Percentiles rank a stretch among this genome's conserved stretches.
phyloP scores from a whole-genome alignment of 352 stramenopile genomes.

The Phytopythium aichiense region DNA sequence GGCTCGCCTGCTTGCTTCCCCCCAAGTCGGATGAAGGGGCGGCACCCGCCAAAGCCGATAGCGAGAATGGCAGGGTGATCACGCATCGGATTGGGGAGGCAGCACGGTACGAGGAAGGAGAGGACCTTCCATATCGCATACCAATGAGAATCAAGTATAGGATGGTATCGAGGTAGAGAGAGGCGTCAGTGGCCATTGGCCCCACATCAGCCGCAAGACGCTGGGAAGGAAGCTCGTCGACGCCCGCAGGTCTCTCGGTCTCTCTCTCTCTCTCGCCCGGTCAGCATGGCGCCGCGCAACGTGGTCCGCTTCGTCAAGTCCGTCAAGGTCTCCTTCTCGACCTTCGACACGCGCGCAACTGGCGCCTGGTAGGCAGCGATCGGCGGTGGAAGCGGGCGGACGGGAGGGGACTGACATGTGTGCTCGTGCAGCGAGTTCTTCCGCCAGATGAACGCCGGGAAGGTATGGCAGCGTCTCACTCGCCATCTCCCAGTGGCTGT shows the following conservation, averaged over 20 bases:
- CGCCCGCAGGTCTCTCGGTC: no score
- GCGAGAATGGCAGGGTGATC: background rate
- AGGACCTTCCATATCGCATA: background rate
- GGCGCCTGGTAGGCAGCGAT: slow-evolving; percentile 58
- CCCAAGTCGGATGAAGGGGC: background rate
- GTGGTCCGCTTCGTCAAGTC: slow-evolving; percentile 85
- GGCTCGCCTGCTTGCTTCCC: slow-evolving; percentile 2
- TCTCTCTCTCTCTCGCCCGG: no score
- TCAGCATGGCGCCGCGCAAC: slow-evolving; percentile 75
- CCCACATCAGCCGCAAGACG: no score
- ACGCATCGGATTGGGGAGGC: background rate
- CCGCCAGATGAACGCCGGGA: slow-evolving; percentile 72
- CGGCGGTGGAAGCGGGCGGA: background rate
- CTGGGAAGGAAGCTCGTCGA: no score
- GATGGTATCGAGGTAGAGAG: background rate
- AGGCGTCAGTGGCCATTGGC: background rate
- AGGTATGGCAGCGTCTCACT: slow-evolving; percentile 29
- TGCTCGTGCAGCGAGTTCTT: slow-evolving; percentile 75
- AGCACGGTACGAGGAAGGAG: background rate
- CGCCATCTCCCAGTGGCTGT: background rate
- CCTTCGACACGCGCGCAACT: slow-evolving; percentile 65
- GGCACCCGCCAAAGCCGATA: background rate
- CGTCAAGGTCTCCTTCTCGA: slow-evolving; percentile 82
- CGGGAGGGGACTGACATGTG: background rate
- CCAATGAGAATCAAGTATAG: background rate